These are phyloP conservation scores for Ampelomyces quisqualis DNA, from an alignment of 2,329 filamentous ascomycete genomes.

Conservation along the genomic window DNA sequence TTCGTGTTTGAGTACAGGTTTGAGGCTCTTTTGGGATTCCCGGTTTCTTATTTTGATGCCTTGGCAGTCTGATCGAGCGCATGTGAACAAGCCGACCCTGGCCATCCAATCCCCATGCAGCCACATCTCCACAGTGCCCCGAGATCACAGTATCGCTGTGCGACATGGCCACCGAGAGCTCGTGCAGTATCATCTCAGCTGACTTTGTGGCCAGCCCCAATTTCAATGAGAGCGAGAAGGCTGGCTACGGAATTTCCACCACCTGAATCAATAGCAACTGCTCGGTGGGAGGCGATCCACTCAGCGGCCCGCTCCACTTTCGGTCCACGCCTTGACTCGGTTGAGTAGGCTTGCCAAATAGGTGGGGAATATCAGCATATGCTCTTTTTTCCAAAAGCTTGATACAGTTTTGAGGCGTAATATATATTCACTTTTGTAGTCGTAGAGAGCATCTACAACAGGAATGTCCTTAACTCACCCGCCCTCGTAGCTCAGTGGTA, in stretches of 20 bases:
- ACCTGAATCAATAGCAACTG: not conserved
- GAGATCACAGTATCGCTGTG: slow-evolving; percentile 2
- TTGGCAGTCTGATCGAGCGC: slow-evolving; percentile 20
- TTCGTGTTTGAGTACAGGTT: slow-evolving; percentile 20
- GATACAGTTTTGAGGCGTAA: no score
- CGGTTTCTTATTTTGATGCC: slow-evolving; percentile 24
- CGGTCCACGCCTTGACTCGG: no score
- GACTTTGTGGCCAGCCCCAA: not conserved
- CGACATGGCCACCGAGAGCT: slow-evolving; percentile 2
- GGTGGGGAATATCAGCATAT: not conserved
- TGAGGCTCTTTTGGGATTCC: slow-evolving; percentile 19
- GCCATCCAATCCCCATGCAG: slow-evolving; percentile 16
- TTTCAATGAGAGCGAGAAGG: not conserved
- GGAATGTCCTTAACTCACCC: slow-evolving; percentile 7
- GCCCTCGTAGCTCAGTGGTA: slow-evolving; percentile 37
- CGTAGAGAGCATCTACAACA: no score
- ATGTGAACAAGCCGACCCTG: slow-evolving; percentile 27
- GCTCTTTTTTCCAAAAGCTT: no score
- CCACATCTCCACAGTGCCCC: slow-evolving; percentile 9
- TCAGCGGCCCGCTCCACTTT: not conserved
- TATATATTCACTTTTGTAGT: no score
- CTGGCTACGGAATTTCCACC: not conserved
- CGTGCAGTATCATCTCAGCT: slow-evolving; percentile 3
- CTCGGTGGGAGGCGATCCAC: not conserved
- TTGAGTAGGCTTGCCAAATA: no score